Evolutionary conservation across 1,284 basidiomycete species (phyloP).

Genomic region (Ustilago trichophora): DNA sequence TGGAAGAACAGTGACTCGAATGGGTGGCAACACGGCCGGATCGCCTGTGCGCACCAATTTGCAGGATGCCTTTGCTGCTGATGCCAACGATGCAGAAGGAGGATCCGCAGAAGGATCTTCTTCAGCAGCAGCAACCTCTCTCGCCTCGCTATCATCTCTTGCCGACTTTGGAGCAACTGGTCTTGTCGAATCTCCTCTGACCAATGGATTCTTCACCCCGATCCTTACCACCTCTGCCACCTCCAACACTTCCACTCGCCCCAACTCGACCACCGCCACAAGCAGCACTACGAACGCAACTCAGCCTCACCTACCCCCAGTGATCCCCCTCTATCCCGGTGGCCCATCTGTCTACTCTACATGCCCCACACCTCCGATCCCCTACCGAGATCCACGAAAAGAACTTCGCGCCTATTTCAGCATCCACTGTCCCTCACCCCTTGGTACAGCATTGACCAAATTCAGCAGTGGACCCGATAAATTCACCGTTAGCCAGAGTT

Average conservation of each 20-base stretch:
- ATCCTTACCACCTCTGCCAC: too few species aligned
- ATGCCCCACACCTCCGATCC: conserved; percentile 30
- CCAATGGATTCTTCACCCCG: not conserved
- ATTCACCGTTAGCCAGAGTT: conserved; percentile 75
- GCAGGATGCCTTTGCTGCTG: not conserved
- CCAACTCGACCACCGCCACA: too few species aligned
- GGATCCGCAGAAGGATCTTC: not conserved
- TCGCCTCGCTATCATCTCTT: conserved; percentile 1
- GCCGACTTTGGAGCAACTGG: not conserved
- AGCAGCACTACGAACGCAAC: too few species aligned
- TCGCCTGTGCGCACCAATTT: not conserved
- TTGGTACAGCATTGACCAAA: conserved; percentile 81
- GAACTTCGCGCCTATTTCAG: conserved; percentile 75
- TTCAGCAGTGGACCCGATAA: conserved; percentile 86
- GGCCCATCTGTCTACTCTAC: conserved; percentile 30
- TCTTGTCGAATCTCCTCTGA: not conserved
- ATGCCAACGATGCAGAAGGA: not conserved
- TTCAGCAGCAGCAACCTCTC: too few species aligned
- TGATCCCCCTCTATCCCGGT: conserved; percentile 23
- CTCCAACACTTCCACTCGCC: too few species aligned
- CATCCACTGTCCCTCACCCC: conserved; percentile 81
- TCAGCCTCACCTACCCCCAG: conserved; percentile 2
- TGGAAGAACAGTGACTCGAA: conserved; percentile 23
- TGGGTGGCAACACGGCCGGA: conserved; percentile 4
- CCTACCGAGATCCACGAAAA: conserved; percentile 68